Base-by-base conservation (phyloP, 2,329 filamentous ascomycete genomes). In the Monosporascus sp. region DNA sequence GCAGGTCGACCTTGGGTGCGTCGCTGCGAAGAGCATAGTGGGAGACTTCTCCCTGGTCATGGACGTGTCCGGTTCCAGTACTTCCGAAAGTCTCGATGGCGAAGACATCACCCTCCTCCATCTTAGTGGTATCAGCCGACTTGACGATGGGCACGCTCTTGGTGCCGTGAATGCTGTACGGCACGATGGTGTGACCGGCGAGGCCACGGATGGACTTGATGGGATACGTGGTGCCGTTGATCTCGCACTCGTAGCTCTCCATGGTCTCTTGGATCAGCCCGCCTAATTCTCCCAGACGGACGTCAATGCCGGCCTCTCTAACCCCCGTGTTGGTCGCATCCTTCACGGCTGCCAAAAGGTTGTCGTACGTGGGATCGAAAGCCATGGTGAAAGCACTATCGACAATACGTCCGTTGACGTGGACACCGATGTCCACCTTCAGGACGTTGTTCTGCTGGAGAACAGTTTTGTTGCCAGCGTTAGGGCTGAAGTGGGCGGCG, bases 61-160 rank as follows among this genome's bases (percentile, higher is more conserved):
- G 77, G 52, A 96, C 89, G 67, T 89, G 88, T 60, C 91, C 92
- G 68, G 90, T 92, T 59, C 92, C 93, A 22, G 92, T 97, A 69
- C 88, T 94, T 56, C 92, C 93, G 70, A 97, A 97, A 0, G 92
- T 97, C 76, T 97, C 92, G 63, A 97, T 96, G 59, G 92, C 92
- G 70, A 95, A 97, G 20, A 91, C 86, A 67, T 97, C 92, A 41
- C 91, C 91, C 73, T 97, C 92, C 74, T 97, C 92, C 93, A 97
- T 97, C 80, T 96, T 96, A 50, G 90, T 95, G 69, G 87, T 85
- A 66, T 96, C 90, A 57, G 82, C 82, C 57, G 85, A 86, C 9
- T 96, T 96, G 58, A 97, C 90, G 64, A 97, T 96, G 0, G 92
- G 93, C 50, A 97, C 90, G 60, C 89, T 91, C 79, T 97, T 97